A percentile compares a stretch with the other conserved stretches of the same genome.
Conservation (phyloP, 2,329 filamentous ascomycete genomes). For the Balansia obtecta region DNA sequence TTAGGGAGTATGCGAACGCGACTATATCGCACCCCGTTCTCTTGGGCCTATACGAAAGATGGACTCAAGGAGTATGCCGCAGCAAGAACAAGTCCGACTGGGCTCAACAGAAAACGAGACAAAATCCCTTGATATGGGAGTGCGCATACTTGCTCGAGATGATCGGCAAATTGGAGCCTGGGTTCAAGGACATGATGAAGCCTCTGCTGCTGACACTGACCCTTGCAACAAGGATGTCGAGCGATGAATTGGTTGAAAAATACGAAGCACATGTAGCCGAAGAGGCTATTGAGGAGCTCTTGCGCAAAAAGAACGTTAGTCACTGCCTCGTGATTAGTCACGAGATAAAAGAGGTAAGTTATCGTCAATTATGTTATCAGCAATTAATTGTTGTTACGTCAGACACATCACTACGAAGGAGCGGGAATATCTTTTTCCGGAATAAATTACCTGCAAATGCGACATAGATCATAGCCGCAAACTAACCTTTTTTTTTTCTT, state of each 20-base stretch:
- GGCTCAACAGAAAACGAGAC: background rate
- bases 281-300: conserved; percentile 3
- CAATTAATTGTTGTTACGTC: background rate
- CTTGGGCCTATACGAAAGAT: background rate
- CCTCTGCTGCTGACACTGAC: conserved; percentile 5
- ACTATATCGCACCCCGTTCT: background rate
- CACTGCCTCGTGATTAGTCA: conserved; percentile 9
- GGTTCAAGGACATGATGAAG: background rate
- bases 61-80: background rate
- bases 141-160: conserved; percentile 5
- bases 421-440: conserved; percentile 13
- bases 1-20: background rate
- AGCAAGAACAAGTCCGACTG: background rate
- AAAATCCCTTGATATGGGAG: conserved; percentile 6
- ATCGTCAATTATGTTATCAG: too few relatives aligned
- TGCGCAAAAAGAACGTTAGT: background rate
- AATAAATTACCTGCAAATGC: background rate
- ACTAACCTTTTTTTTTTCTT: conserved; percentile 10
- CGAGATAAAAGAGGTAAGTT: conserved; percentile 6
- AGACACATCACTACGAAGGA: too few relatives aligned
- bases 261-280: background rate
- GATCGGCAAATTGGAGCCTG: background rate
- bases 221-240: background rate
- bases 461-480: background rate
- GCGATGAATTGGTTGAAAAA: background rate